These are phyloP conservation scores for Pleurostoma richardsiae DNA, from an alignment of 2,329 filamentous ascomycete genomes.

Conservation along the genomic window DNA sequence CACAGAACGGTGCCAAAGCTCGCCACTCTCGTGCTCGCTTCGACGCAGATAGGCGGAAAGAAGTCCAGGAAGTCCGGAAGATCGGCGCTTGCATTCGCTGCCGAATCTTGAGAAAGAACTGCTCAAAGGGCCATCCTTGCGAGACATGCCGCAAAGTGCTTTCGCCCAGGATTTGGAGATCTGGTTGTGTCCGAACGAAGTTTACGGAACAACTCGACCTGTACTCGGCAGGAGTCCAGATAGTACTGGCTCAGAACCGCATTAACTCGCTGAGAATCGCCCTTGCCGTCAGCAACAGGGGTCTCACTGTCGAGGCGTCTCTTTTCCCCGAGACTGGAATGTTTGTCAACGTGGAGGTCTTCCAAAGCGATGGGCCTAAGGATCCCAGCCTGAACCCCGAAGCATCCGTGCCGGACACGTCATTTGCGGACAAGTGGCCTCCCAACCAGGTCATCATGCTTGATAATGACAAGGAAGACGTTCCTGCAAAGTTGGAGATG, in stretches of 20 bases:
- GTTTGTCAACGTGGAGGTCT: slow-evolving; percentile 35
- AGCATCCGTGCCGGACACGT: slow-evolving; percentile 15
- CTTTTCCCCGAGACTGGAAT: slow-evolving; percentile 51
- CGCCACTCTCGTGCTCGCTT: slow-evolving; percentile 54
- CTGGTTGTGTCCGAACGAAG: slow-evolving; percentile 57
- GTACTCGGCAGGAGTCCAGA: slow-evolving; percentile 59
- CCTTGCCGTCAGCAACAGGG: slow-evolving; percentile 41
- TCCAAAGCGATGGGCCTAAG: slow-evolving; percentile 28
- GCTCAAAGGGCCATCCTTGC: slow-evolving; percentile 59
- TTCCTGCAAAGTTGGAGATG: slow-evolving; percentile 52
- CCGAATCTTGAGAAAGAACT: slow-evolving; percentile 61
- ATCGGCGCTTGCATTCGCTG: slow-evolving; percentile 63
- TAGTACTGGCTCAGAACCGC: slow-evolving; percentile 55
- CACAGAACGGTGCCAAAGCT: slow-evolving; percentile 39
- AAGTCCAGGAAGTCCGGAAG: slow-evolving; percentile 61
- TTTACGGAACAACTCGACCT: slow-evolving; percentile 57
- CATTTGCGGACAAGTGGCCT: slow-evolving; percentile 22
- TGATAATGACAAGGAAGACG: slow-evolving; percentile 56
- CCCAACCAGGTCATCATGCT: slow-evolving; percentile 46
- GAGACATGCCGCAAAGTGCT: slow-evolving; percentile 60
- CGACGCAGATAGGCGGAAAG: slow-evolving; percentile 51
- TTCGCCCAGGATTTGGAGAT: slow-evolving; percentile 60
- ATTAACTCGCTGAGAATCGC: slow-evolving; percentile 50
- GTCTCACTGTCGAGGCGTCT: slow-evolving; percentile 49
- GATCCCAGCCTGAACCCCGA: slow-evolving; percentile 25